phyloP scores from a whole-genome alignment of 768 basidiomycete species.

The Kwoniella heveanensis region DNA sequence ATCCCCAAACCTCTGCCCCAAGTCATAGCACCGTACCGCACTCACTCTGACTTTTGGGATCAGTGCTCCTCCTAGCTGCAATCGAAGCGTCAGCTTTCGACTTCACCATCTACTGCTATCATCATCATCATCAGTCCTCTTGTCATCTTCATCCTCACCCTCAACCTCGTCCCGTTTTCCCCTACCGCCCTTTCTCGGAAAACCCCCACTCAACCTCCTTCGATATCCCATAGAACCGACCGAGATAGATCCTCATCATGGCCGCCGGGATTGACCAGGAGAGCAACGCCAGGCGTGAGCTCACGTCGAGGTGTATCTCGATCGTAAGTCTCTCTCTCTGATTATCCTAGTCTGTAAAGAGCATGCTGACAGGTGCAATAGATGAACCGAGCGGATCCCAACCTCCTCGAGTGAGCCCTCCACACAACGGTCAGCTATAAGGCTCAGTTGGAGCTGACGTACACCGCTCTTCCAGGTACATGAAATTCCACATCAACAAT shows the following conservation, averaged over 20 bases:
- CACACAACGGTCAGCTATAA: background rate
- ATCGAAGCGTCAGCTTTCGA: background rate
- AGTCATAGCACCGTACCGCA: background rate
- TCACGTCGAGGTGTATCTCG: conserved; percentile 90
- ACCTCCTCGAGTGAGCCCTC: conserved; percentile 60
- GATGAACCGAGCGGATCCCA: conserved; percentile 94
- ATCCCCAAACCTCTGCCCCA: conserved; percentile 19
- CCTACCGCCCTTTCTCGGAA: background rate
- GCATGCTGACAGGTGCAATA: conserved; percentile 1
- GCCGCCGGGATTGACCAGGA: conserved; percentile 41
- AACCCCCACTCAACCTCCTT: background rate
- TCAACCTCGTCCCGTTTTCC: background rate
- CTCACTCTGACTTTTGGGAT: background rate
- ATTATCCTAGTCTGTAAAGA: background rate
- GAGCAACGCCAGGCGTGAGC: conserved; percentile 51
- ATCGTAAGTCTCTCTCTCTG: conserved; percentile 59
- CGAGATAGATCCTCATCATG: conserved; percentile 27
- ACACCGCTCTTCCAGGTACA: conserved; percentile 64
- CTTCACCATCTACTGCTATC: background rate
- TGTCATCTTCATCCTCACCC: background rate
- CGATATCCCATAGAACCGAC: background rate
- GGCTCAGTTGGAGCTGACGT: background rate
- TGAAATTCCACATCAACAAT: conserved; percentile 91
- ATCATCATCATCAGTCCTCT: background rate
- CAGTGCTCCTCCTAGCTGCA: background rate